Base-by-base conservation (phyloP, 805 yeast genomes). In the Teunomyces lycoperdinae region DNA sequence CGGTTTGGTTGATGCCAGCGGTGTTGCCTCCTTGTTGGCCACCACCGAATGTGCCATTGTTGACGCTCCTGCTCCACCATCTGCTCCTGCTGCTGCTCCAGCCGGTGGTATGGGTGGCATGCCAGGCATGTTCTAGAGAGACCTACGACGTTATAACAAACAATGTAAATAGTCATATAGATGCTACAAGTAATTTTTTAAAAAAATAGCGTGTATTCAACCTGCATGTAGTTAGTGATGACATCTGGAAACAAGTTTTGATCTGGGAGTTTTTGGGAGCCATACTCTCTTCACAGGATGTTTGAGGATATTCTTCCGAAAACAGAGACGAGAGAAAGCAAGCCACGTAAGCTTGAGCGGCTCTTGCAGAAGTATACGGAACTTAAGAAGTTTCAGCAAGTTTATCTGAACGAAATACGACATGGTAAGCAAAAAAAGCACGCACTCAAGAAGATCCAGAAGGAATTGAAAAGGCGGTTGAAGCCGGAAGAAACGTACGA, bases 21-120 rank as follows among this genome's bases (percentile, higher is more conserved):
- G 98, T 77, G 97, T 94, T 54, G 98, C 99, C 42, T 89, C 97
- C 28, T 78, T 94, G 68, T 80, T 94, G 69, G 97, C 98, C 55
- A 92, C 98, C 50, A 92, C 99, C 55, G 99, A 94, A 77, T 95
- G 97, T 70, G 97, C 97, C 54, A 89, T 94, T 63, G 96, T 90
- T 50, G 97, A 87, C 60, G 96, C 95, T 55, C 96, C 97, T 61
- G 85, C 83, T 71, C 94, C 92, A 63, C 73, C 73, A 55, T 62
- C 79, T 38, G 70, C 80, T 49, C 71, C 83, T 48, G 71, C 82
- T 50, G 73, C 81, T 46, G 74, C 85, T 56, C 79, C 82, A 47
- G 77, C 78, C 44, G 85, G 84, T 49, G 85, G 85, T 56, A 79
- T 80, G 80, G 82, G 82, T 52, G 89, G 89, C 62, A 78, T 78